phyloP scores from a whole-genome alignment of 179 eudicot genomes.

The Nepenthes alata region DNA sequence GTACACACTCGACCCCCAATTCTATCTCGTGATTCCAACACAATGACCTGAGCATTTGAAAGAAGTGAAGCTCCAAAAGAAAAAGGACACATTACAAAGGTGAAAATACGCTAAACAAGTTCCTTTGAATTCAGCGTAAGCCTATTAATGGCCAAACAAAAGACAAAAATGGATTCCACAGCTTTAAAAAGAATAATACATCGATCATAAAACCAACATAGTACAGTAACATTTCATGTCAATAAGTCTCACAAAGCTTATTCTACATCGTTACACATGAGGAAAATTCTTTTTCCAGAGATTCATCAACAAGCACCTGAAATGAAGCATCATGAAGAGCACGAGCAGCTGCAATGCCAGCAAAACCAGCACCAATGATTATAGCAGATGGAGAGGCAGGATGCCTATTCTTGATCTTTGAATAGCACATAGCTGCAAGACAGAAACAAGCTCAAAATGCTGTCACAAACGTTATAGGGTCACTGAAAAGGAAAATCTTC shows the following conservation, averaged over 20 bases:
- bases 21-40: constrained; percentile 90
- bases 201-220: too few relatives aligned
- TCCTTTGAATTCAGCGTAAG: too few relatives aligned
- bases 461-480: too few relatives aligned
- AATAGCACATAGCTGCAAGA: constrained; percentile 48
- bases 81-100: not conserved
- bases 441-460: not conserved
- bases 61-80: not conserved
- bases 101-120: too few relatives aligned
- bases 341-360: constrained; percentile 91
- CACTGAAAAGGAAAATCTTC: too few relatives aligned
- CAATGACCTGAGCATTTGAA: constrained; percentile 41
- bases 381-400: constrained; percentile 68
- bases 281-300: too few relatives aligned
- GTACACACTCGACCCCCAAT: constrained; percentile 96
- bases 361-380: constrained; percentile 83
- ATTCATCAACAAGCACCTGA: constrained; percentile 18
- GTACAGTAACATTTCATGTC: too few relatives aligned
- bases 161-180: too few relatives aligned
- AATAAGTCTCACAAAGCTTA: too few relatives aligned
- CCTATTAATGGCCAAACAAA: too few relatives aligned
- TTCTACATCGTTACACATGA: too few relatives aligned
- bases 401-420: constrained; percentile 22
- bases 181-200: too few relatives aligned
- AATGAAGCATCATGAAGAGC: constrained; percentile 86